These are phyloP conservation scores for Nakaseomyces uthaithaninus DNA, from an alignment of 1,139 yeast species.

Conservation along the genomic window DNA sequence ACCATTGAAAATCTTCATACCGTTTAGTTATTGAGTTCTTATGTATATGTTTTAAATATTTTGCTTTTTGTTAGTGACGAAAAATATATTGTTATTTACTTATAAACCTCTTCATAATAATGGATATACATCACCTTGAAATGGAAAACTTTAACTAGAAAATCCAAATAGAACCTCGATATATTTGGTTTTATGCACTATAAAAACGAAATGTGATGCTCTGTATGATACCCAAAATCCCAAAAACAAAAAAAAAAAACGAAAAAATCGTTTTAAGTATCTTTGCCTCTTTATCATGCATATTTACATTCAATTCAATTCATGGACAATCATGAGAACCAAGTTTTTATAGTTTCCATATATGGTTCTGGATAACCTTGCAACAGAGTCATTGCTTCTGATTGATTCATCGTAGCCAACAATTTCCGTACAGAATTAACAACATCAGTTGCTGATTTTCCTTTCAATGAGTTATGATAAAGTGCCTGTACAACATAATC, in stretches of 20 bases:
- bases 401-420: conserved; percentile 42
- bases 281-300: not conserved
- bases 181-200: no score
- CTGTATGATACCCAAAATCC: no score
- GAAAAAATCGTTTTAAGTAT: no score
- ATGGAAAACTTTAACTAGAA: no score
- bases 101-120: no score
- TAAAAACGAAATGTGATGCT: no score
- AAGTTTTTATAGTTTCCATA: conserved; percentile 52
- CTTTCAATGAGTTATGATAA: conserved; percentile 57
- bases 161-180: no score
- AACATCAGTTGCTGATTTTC: conserved; percentile 58
- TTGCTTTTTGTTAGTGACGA: not conserved
- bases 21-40: conserved; percentile 3
- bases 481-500: conserved; percentile 75
- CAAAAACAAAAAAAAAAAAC: no score
- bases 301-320: not conserved
- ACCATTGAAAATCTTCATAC: no score
- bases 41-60: conserved; percentile 1
- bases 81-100: not conserved
- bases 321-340: conserved; percentile 39
- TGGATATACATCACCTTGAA: no score
- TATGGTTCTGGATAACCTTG: conserved; percentile 56
- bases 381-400: conserved; percentile 57
- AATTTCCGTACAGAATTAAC: conserved; percentile 51